Evolutionary conservation across 1,139 yeast species (phyloP).

Genomic region (Casaregolazyma lundiana): DNA sequence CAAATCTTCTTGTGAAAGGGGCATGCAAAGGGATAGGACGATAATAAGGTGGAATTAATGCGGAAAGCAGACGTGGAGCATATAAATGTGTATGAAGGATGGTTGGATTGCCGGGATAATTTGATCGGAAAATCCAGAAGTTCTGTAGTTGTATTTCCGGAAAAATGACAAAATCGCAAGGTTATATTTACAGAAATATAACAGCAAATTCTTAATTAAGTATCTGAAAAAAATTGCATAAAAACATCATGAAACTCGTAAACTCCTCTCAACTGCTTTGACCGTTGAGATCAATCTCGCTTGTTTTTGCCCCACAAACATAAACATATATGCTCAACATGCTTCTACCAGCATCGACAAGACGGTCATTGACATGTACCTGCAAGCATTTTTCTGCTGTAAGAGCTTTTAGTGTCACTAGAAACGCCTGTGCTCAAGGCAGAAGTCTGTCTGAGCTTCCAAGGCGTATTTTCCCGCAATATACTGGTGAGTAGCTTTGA

Average conservation of each 20-base stretch:
- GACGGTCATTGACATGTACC: not conserved
- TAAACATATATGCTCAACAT: too few relatives aligned
- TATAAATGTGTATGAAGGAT: not conserved
- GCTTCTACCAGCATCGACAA: not conserved
- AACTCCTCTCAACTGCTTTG: too few relatives aligned
- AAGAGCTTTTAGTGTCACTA: not conserved
- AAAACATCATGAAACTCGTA: too few relatives aligned
- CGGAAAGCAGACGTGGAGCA: not conserved
- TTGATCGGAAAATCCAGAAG: too few relatives aligned
- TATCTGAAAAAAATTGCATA: too few relatives aligned
- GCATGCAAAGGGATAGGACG: constrained; percentile 4
- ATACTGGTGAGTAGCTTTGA: constrained; percentile 1
- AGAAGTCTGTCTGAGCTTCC: constrained; percentile 4
- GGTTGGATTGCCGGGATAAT: too few relatives aligned
- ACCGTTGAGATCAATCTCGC: too few relatives aligned
- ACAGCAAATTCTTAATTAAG: too few relatives aligned
- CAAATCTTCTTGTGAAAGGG: constrained; percentile 13
- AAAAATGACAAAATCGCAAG: not conserved
- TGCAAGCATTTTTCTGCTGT: not conserved
- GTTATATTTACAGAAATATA: not conserved
- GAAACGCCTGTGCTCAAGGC: not conserved
- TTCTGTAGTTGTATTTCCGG: too few relatives aligned
- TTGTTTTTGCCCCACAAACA: too few relatives aligned
- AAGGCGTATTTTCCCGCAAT: constrained; percentile 1
- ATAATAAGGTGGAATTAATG: not conserved